phyloP scores from a whole-genome alignment of 768 basidiomycete genomes.

The Mycena maculata region DNA sequence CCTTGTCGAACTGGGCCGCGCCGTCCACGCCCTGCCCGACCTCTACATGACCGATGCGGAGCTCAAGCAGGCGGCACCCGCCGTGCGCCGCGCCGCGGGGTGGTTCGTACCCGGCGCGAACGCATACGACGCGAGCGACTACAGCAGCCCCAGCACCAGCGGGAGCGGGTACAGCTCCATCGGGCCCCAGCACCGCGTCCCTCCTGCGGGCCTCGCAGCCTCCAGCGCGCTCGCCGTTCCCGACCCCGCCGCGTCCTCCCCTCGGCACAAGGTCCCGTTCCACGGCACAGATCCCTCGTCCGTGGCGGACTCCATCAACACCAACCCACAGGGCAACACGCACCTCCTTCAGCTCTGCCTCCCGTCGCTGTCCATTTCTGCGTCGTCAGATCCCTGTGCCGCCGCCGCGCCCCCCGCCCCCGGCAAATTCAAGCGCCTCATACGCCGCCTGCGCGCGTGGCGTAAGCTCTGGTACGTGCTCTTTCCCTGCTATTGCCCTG shows the following conservation, averaged over 20 bases:
- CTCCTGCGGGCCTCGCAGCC: background rate
- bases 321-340: background rate
- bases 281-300: background rate
- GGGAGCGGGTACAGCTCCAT: slow-evolving; percentile 21
- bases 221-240: slow-evolving; percentile 16
- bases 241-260: background rate
- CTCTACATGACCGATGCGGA: slow-evolving; percentile 20
- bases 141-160: slow-evolving; percentile 6
- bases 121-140: slow-evolving; percentile 5
- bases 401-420: background rate
- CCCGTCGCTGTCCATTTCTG: background rate
- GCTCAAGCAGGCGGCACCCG: slow-evolving; percentile 5
- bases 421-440: slow-evolving; percentile 20
- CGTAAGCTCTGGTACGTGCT: background rate
- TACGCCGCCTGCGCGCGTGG: slow-evolving; percentile 24
- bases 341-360: slow-evolving; percentile 3
- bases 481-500: background rate
- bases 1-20: background rate
- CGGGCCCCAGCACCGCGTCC: background rate
- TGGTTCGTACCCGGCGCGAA: too few relatives aligned
- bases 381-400: background rate
- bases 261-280: background rate
- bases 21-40: background rate
- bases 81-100: slow-evolving; percentile 21
- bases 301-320: background rate